Evolutionary conservation across 495 filamentous ascomycete species (phyloP), one percentile per base, ranked within the genome.

Genomic region (Annulohypoxylon stygium): DNA sequence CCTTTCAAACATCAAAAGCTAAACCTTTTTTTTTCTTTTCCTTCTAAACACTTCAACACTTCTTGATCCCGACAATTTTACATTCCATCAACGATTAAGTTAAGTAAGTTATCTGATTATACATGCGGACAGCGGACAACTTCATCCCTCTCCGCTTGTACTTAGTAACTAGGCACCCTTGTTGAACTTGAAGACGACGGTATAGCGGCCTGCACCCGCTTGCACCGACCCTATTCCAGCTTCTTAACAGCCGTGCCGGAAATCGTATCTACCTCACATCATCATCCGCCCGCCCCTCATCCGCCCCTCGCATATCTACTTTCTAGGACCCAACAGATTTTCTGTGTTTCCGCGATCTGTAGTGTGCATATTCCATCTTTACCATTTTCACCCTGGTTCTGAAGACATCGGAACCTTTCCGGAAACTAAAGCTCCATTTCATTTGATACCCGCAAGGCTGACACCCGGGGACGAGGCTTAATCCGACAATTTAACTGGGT

Each of bases 141-240:
- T 23, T 36, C 18, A 74, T 18, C 26, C 23, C 63, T 54, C 41
- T 23, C 51, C 39, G 10, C 12, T 47, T 30, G 7, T 33, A 45
- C 54, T 37, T 34, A 45, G 48, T 4, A 64, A 33, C 25, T 34
- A 41, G 51, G 50, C 55, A 47, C 36, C 60, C 53, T 55, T 70
- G 41, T 62, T 64, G 63, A 72, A 62, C 61, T 65, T 71, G 63
- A 59, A 58, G 76, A 72, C 25, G 16, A 60, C 67, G 73, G 75
- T 69, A 79, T 75, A 74, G 75, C 75, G 77, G 77, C 73, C 77
- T 79, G 77, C 77, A 79, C 77, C 77, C 77, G 77, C 68, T 62
- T 79, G 70, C 34, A 73, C 73, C 70, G 68, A 76, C 59, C 62
- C 69, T 57, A 67, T 65, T 57, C 58, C 59, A 71, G 61, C 53